These are phyloP conservation scores for Pseudocercospora cruenta DNA, from an alignment of 2,329 filamentous ascomycete genomes.

Conservation along the genomic window DNA sequence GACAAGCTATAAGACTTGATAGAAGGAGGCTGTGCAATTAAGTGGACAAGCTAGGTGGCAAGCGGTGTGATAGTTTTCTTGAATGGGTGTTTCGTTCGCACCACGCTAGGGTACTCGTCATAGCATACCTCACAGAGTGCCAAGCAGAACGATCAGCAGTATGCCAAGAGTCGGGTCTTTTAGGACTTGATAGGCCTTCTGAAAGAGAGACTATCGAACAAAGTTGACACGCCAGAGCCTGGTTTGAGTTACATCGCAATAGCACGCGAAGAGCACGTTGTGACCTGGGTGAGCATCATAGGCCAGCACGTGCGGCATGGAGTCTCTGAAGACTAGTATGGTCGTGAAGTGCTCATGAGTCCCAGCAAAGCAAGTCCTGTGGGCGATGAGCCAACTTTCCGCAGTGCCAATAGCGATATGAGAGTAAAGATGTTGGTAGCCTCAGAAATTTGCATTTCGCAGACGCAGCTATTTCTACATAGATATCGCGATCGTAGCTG, in stretches of 20 bases:
- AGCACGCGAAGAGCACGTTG: conserved; percentile 2
- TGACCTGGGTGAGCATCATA: neutral
- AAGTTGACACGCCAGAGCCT: neutral
- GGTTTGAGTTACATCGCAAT: neutral
- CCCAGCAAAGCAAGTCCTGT: neutral
- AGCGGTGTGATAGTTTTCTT: neutral
- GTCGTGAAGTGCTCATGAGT: neutral
- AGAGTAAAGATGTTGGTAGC: neutral
- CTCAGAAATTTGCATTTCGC: neutral
- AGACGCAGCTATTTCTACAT: neutral
- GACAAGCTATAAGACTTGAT: no score
- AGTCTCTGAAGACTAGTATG: neutral
- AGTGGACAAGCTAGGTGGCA: neutral
- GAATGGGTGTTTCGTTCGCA: neutral
- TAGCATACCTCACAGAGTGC: neutral
- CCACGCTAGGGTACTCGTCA: no score
- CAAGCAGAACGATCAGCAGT: neutral
- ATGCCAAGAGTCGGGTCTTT: neutral
- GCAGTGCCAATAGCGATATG: neutral
- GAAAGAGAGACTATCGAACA: neutral
- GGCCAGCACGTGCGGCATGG: neutral
- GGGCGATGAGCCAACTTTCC: neutral
- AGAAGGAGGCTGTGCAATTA: no score
- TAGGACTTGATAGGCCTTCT: neutral
- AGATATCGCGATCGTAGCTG: neutral